A percentile compares a stretch with the other conserved stretches of the same genome.
Conservation (phyloP, 495 filamentous ascomycete genomes). For the Neurospora terricola region DNA sequence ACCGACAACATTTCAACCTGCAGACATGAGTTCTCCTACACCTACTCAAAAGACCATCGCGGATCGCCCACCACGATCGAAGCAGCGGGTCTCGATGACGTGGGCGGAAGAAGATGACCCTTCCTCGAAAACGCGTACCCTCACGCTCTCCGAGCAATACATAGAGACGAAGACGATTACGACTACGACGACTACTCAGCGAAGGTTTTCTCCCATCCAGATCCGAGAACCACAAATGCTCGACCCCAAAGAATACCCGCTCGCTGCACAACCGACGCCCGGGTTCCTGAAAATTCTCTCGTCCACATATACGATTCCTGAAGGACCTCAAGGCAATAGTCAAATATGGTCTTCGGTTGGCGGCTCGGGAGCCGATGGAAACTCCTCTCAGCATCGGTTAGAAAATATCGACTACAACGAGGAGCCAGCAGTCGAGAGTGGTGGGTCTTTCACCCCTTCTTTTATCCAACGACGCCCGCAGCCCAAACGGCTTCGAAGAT, state of each 20-base stretch:
- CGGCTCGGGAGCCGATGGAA: background rate
- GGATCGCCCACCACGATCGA: constrained; percentile 29
- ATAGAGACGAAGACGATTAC: constrained; percentile 65
- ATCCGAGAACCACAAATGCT: constrained; percentile 69
- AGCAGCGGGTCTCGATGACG: constrained; percentile 37
- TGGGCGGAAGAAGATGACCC: constrained; percentile 33
- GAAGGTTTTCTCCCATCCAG: constrained; percentile 72
- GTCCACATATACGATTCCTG: background rate
- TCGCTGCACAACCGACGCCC: constrained; percentile 59
- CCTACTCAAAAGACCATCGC: constrained; percentile 24
- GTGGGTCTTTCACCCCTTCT: background rate
- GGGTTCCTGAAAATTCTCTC: background rate
- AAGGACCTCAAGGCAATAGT: constrained; percentile 40
- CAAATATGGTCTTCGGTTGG: constrained; percentile 57
- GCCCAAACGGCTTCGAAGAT: constrained; percentile 10
- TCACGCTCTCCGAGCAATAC: constrained; percentile 46
- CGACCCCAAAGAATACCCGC: constrained; percentile 81
- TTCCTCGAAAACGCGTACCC: constrained; percentile 19
- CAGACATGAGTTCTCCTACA: constrained; percentile 14
- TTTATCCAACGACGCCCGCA: background rate
- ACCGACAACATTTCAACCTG: background rate
- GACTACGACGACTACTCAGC: constrained; percentile 89
- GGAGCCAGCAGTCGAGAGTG: background rate
- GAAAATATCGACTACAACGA: background rate
- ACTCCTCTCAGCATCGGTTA: background rate